Percentiles rank a stretch among this genome's conserved stretches.
phyloP scores from a whole-genome alignment of 179 eudicot species.

The Monotropa hypopitys region DNA sequence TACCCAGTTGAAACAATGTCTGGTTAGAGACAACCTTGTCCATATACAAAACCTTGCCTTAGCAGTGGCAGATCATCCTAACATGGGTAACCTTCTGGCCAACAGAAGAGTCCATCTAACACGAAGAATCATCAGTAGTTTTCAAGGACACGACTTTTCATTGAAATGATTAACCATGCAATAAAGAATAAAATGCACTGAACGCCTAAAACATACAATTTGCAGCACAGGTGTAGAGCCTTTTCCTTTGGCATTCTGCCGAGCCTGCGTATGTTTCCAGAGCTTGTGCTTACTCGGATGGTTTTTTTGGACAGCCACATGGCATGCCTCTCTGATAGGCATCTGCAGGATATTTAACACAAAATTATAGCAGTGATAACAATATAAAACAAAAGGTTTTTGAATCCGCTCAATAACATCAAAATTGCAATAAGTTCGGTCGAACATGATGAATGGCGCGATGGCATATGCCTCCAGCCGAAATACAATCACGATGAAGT shows the following conservation, averaged over 20 bases:
- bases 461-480: not conserved
- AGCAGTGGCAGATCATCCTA: not conserved
- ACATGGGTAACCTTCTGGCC: not conserved
- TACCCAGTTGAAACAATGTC: not conserved
- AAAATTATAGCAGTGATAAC: not conserved
- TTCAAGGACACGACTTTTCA: not conserved
- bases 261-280: slow-evolving; percentile 95
- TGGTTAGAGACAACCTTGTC: no score
- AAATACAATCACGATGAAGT: not conserved
- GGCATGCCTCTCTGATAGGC: slow-evolving; percentile 98
- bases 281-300: slow-evolving; percentile 76
- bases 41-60: no score
- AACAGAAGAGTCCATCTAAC: not conserved
- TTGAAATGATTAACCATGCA: not conserved
- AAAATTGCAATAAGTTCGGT: not conserved
- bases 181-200: not conserved
- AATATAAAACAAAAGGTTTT: not conserved
- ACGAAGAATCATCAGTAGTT: not conserved
- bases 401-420: not conserved
- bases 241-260: slow-evolving; percentile 70
- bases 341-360: slow-evolving; percentile 34
- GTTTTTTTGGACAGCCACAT: slow-evolving; percentile 79
- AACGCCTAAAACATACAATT: slow-evolving; percentile 46
- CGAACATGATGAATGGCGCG: not conserved
- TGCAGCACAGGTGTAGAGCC: slow-evolving; percentile 80